Evolutionary conservation across 1,284 basidiomycete genomes (phyloP), one percentile per base, ranked within the genome.

Genomic region (Lignosus rhinocerotis): DNA sequence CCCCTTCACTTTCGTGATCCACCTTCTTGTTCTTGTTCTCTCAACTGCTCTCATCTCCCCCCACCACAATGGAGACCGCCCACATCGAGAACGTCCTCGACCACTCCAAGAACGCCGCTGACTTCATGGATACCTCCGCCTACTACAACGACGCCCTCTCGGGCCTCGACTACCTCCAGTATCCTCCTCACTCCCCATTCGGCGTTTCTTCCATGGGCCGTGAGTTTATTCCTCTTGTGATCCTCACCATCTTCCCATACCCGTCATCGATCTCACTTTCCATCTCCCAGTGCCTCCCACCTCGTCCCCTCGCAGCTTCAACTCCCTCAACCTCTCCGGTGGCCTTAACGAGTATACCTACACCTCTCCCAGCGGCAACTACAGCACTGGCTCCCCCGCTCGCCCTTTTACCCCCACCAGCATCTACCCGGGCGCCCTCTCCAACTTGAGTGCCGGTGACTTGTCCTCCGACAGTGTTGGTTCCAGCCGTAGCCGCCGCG

Each of bases 321-420:
- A 82, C 67, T 74, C 80, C 33, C 74, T 90, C 63, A 86, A 81
- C 74, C 75, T 87, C 65, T 72, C 81, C 41, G 78, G 75, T 66
- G 75, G 78, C 63, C 75, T 86, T 65, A 79, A 78, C 64, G 86
- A 88, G 70, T 88, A 88, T 77, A 83, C 83, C 56, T 90, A 88
- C 76, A 76, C 81, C 33, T 77, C 83, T 38, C 60, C 62, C 54
- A 74, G 75, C 45, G 69, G 75, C 59, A 77, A 79, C 58, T 82
- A 80, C 69, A 77, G 77, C 46, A 78, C 77, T 25, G 72, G 80
- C 51, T 80, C 84, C 17, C 85, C 87, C 3, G 81, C 82, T 60
- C 86, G 86, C 61, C 82, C 87, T 14, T 88, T 80, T 78, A 86
- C 84, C 17, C 86, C 88, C 33, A 79, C 84, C 32, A 85, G 88